These are phyloP conservation scores for Hepatocystis sp. DNA, from an alignment of 169 alveolate species.

Conservation along the genomic window DNA sequence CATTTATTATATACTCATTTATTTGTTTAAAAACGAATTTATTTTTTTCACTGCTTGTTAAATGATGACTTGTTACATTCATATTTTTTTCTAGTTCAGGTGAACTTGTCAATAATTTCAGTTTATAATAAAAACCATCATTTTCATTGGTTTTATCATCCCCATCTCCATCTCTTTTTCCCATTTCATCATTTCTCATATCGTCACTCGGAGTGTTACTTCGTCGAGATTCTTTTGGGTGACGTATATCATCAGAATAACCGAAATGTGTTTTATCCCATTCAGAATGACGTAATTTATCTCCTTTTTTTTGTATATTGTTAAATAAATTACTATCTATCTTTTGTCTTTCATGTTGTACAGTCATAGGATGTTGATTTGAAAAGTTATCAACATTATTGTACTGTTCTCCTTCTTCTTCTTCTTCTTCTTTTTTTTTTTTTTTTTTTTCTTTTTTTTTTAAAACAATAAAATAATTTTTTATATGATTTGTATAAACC, in stretches of 20 bases:
- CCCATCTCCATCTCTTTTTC: background rate
- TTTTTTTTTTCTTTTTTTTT: conserved; percentile 22
- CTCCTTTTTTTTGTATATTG: conserved; percentile 1
- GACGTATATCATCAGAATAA: no score
- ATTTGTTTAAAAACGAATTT: conserved; percentile 30
- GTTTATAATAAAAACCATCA: conserved; percentile 3
- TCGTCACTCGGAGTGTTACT: background rate
- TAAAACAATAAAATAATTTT: conserved; percentile 27
- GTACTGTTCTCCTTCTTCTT: background rate
- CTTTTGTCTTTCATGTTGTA: no score
- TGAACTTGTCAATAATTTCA: conserved; percentile 39
- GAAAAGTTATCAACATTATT: no score
- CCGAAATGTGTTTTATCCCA: no score
- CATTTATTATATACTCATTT: conserved; percentile 65
- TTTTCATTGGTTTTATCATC: background rate
- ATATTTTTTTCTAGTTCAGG: conserved; percentile 16
- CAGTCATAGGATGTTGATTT: no score
- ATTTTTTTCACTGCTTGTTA: background rate
- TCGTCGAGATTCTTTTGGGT: background rate
- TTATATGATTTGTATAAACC: conserved; percentile 32
- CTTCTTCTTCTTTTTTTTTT: background rate
- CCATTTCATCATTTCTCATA: conserved; percentile 5
- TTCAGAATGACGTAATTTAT: background rate
- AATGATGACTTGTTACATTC: background rate
- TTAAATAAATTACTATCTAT: no score